A percentile compares a stretch with the other conserved stretches of the same genome.
These are phyloP conservation scores for Phytophthora fragariaefolia DNA, from an alignment of 352 stramenopile species.

Conservation along the genomic window DNA sequence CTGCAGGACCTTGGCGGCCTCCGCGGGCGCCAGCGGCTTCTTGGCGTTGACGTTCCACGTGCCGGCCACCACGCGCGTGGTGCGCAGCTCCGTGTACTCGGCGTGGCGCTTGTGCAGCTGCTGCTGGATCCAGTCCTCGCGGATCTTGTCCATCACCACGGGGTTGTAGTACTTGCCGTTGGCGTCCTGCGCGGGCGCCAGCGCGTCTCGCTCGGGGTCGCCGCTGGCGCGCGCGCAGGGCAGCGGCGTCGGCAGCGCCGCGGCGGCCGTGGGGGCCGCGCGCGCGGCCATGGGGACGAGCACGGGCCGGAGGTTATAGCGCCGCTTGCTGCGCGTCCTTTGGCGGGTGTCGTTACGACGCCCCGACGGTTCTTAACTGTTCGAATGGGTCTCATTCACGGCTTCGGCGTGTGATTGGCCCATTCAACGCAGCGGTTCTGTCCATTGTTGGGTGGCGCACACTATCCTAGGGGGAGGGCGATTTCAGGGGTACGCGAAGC, in stretches of 20 bases:
- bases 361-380: no score
- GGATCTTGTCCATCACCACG: constrained; percentile 85
- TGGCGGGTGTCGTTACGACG: no score
- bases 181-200: background rate
- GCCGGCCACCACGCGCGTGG: constrained; percentile 72
- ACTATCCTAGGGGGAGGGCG: no score
- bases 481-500: no score
- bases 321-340: no score
- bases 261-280: constrained; percentile 1
- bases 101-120: constrained; percentile 65
- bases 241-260: constrained; percentile 15
- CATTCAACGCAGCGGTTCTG: no score
- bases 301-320: constrained; percentile 16
- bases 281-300: constrained; percentile 28
- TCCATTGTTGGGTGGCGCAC: no score
- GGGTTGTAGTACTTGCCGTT: constrained; percentile 84
- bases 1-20: constrained; percentile 65
- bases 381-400: no score
- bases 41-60: constrained; percentile 99
- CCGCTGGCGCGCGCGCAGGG: constrained; percentile 22
- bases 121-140: constrained; percentile 90
- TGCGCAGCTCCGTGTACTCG: constrained; percentile 72
- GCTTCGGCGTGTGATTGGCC: no score
- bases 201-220: no score
- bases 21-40: constrained; percentile 85